Evolutionary conservation across 257 asterid genomes (phyloP), one percentile per base, ranked within the genome.

Genomic region (Avicennia marina): DNA sequence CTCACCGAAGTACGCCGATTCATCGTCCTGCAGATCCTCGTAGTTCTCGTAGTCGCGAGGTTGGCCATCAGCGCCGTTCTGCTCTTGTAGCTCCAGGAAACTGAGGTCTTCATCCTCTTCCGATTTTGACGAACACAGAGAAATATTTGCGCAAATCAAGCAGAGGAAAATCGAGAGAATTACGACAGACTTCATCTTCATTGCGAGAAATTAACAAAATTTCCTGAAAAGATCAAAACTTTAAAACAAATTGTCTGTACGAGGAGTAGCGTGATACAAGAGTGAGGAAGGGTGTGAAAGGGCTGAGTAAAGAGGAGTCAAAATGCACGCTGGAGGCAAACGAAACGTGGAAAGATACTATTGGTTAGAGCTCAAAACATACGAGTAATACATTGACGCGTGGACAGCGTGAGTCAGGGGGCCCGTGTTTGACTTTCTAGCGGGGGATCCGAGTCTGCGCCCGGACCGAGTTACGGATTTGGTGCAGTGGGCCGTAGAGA

Each of bases 91-190:
- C 70, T 83, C 79, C 64, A 89, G 89, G 76, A 81, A 89, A 48
- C 71, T 78, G 83, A 89, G 89, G 80, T 86, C 95, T 56, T 89
- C 87, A 47, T 83, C 95, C 53, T 77, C 80, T 16, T 75, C 87
- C 34, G 71, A 44, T 58, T 51, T 75, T 21, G 72, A 55, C 1
- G 76, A 70, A 62, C 54, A 68, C 25, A 49, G 57, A 9, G 53
- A 20, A 27, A 76, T 50, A 11, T 42, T 54, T 29, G 73, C 50
- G 77, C 67, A 65, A 38, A 80, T 53, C 54, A 80, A 78, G 60
- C 56, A 84, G 60, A 57, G 73, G 17, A 66, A 53, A 51, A 83
- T 47, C 7, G 85, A 72, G 70, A 80, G 41, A 56, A 80, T 44
- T 18, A 75, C 29, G 41, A 64, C 59, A 13, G 74, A 68, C 55